Base-by-base conservation (phyloP, 2,329 filamentous ascomycete genomes). In the Xylaria sp. region DNA sequence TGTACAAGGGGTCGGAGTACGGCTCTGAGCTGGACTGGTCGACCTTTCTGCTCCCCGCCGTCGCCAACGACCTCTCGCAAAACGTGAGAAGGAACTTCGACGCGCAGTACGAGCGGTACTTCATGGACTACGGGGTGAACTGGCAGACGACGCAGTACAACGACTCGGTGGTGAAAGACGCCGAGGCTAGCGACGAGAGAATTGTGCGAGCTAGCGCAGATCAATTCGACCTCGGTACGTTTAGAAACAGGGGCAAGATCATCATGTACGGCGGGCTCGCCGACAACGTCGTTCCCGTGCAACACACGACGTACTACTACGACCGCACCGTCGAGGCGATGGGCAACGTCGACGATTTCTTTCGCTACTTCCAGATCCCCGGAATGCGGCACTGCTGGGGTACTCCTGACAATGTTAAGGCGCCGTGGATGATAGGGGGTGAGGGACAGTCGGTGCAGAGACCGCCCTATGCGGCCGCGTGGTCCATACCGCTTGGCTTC, bases 341-440 rank as follows among this genome's bases (percentile, higher is more conserved):
- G 69, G 75, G 76, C n/a, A 68, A 71, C 8, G 80, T 83, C 42
- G 83, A 82, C 4, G 81, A 83, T 19, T 82, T 84, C 73, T 88
- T 83, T 77, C 71, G 75, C 4, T 80, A 84, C 71, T 85, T 85
- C 73, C 76, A 77, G 6, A 79, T 85, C 48, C 81, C 82, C 8
- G 83, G 82, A 0, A 84, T 84, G 82, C 74, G 66, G 0, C 83
- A 85, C 72, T 86, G 84, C 69, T 72, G 69, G 67, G 65, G 71
- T 24, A 71, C 69, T 12, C 69, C 71, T 1, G 59, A 69, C 19
- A 75, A 73, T 17, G 74, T 76, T 3, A 74, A 74, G 47, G 75
- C 75, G n/a, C 76, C 76, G 6, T 78, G 76, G 76, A 78, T 76
- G 74, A 76, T 78, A 7, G 76, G 71, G 2, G 70, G 75, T 17